Evolutionary conservation across 2,329 filamentous ascomycete genomes (phyloP).

Genomic region (Chaetomium sp.): DNA sequence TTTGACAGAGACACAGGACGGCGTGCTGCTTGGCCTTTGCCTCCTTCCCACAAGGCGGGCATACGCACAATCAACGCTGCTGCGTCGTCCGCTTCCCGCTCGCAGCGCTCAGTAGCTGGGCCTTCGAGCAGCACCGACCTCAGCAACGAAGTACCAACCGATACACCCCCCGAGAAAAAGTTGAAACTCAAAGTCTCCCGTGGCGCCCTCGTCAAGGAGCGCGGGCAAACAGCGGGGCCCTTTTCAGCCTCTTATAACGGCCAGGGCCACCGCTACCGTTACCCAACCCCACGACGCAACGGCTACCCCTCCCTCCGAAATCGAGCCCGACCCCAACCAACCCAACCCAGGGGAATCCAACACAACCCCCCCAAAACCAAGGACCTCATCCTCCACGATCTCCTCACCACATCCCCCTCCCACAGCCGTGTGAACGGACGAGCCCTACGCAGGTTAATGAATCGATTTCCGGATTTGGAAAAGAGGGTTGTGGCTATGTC

Average conservation of each 20-base stretch:
- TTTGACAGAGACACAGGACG: too few relatives aligned
- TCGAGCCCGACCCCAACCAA: too few relatives aligned
- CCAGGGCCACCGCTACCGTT: neutral
- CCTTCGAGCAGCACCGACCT: too few relatives aligned
- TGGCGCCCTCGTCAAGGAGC: conserved; percentile 15
- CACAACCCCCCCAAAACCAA: neutral
- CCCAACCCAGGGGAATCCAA: too few relatives aligned
- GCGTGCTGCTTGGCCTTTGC: too few relatives aligned
- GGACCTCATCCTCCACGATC: conserved; percentile 3
- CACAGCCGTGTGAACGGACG: conserved; percentile 8
- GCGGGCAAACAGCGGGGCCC: neutral
- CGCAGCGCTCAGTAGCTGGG: too few relatives aligned
- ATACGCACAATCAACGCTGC: too few relatives aligned
- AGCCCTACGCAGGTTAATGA: conserved; percentile 21
- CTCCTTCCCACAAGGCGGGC: too few relatives aligned
- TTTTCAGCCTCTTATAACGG: neutral
- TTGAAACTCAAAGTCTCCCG: conserved; percentile 19
- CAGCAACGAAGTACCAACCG: too few relatives aligned
- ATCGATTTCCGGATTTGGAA: conserved; percentile 23
- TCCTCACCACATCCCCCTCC: conserved; percentile 15
- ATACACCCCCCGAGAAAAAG: conserved; percentile 2
- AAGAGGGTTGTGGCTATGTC: conserved; percentile 19
- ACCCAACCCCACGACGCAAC: neutral
- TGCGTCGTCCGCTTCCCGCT: too few relatives aligned
- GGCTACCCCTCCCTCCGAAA: too few relatives aligned